phyloP scores from a whole-genome alignment of 805 yeast genomes.

The Tetrapisispora phaffii region DNA sequence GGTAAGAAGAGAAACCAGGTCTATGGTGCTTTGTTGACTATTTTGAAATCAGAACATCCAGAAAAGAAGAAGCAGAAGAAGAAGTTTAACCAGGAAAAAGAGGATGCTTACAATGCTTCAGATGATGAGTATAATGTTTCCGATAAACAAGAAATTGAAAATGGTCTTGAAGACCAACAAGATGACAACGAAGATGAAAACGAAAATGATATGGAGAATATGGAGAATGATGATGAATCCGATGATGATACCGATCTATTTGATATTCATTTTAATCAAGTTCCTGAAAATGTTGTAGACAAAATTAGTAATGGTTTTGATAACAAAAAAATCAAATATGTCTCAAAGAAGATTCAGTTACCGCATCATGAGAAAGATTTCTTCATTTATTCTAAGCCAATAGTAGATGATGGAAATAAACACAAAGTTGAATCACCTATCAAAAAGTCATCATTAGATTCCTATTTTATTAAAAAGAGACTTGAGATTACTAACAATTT shows the following conservation, averaged over 20 bases:
- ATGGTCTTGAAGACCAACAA: conserved; percentile 7
- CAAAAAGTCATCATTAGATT: conserved; percentile 17
- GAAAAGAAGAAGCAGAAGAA: conserved; percentile 11
- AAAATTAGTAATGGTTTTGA: conserved; percentile 29
- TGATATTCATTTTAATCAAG: conserved; percentile 59
- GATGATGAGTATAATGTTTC: conserved; percentile 26
- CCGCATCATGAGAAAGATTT: conserved; percentile 15
- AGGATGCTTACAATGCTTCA: conserved; percentile 17
- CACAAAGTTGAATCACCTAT: conserved; percentile 15
- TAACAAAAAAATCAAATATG: conserved; percentile 24
- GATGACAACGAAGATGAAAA: conserved; percentile 17
- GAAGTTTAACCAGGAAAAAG: conserved; percentile 11
- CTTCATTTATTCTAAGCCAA: conserved; percentile 21
- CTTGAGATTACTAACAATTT: conserved; percentile 24
- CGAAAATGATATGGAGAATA: conserved; percentile 11
- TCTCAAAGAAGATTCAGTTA: conserved; percentile 11
- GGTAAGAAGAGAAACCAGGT: conserved; percentile 36
- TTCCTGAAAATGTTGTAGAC: conserved; percentile 31
- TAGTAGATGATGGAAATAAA: conserved; percentile 9
- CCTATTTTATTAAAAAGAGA: conserved; percentile 41
- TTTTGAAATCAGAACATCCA: conserved; percentile 42
- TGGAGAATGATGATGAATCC: conserved; percentile 30
- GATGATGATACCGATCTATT: conserved; percentile 57
- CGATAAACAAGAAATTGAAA: conserved; percentile 9
- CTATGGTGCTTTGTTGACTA: conserved; percentile 57